phyloP scores from a whole-genome alignment of 1,139 yeast genomes.

The Hanseniaspora uvarum region DNA sequence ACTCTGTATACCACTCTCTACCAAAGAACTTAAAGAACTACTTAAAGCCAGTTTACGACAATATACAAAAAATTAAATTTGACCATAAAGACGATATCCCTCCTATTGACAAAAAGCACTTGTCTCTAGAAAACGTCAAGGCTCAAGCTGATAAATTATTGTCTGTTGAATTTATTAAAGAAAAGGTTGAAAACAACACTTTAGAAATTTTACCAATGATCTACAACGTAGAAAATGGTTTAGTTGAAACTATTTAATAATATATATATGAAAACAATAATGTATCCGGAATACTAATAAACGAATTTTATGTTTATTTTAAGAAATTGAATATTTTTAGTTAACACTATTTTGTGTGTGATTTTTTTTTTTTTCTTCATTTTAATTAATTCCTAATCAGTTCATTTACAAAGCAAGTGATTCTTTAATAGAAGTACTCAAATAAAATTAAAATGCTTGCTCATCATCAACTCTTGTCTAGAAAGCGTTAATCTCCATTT shows the following conservation, averaged over 20 bases:
- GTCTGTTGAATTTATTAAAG: conserved; percentile 60
- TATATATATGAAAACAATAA: not conserved
- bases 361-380: not conserved
- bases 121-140: conserved; percentile 72
- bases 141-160: conserved; percentile 44
- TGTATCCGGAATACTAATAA: conserved; percentile 12
- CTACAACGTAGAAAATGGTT: conserved; percentile 77
- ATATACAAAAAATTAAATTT: conserved; percentile 30
- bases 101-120: conserved; percentile 40
- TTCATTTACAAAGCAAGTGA: too few species aligned
- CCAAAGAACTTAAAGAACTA: conserved; percentile 45
- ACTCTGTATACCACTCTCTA: conserved; percentile 30
- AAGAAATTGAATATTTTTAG: not conserved
- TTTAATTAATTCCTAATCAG: too few species aligned
- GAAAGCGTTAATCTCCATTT: too few species aligned
- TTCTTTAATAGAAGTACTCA: too few species aligned
- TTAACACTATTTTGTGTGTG: not conserved
- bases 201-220: conserved; percentile 81
- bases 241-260: conserved; percentile 36
- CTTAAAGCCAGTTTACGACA: conserved; percentile 30
- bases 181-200: conserved; percentile 61
- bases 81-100: conserved; percentile 15
- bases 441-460: too few species aligned
- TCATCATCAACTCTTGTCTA: too few species aligned
- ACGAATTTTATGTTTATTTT: not conserved